Evolutionary conservation across 768 basidiomycete genomes (phyloP).

Genomic region (Tylopilus sp.): DNA sequence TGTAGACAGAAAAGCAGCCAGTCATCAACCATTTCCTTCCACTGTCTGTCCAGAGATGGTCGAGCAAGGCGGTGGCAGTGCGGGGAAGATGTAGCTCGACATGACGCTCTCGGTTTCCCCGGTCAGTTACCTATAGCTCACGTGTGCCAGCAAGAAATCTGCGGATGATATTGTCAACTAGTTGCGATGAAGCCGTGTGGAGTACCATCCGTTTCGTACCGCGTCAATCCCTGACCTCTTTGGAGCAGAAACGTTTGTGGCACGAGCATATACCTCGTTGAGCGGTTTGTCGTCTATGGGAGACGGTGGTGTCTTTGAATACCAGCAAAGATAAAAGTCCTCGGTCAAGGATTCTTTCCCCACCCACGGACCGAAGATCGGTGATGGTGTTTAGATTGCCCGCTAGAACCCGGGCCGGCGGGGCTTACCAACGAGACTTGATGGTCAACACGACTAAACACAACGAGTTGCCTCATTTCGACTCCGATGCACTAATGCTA

Average conservation of each 20-base stretch:
- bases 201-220: neutral
- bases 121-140: neutral
- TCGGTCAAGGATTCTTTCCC: constrained; percentile 6
- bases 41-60: neutral
- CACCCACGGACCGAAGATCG: constrained; percentile 1
- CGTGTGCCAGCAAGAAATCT: neutral
- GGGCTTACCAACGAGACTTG: too few species aligned
- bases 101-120: neutral
- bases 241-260: neutral
- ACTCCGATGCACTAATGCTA: too few species aligned
- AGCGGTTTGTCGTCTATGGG: neutral
- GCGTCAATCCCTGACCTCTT: neutral
- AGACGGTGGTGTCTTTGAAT: neutral
- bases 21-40: constrained; percentile 1
- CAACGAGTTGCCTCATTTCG: too few species aligned
- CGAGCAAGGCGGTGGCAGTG: neutral
- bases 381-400: too few species aligned
- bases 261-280: neutral
- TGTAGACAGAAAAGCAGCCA: neutral
- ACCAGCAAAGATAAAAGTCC: neutral
- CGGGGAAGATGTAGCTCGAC: constrained; percentile 3
- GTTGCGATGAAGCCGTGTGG: too few species aligned
- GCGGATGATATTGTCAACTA: too few species aligned
- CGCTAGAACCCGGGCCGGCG: too few species aligned
- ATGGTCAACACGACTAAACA: too few species aligned